These are phyloP conservation scores for Aspergillus vadensis DNA, from an alignment of 2,329 filamentous ascomycete species.

Conservation along the genomic window DNA sequence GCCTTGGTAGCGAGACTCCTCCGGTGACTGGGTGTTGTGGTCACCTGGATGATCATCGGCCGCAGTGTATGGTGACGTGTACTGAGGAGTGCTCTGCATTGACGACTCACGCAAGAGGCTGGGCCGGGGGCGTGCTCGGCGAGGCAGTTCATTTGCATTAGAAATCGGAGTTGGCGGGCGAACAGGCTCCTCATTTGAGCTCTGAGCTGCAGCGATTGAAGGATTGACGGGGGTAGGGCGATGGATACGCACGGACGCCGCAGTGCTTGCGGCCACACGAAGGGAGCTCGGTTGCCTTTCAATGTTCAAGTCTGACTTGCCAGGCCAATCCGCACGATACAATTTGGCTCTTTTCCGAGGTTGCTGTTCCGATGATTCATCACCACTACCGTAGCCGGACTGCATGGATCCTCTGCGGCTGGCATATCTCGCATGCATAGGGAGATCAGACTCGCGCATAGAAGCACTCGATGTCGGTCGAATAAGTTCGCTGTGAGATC, in stretches of 20 bases:
- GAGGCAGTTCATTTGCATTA: slow-evolving; percentile 30
- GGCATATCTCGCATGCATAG: slow-evolving; percentile 25
- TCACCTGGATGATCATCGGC: slow-evolving; percentile 46
- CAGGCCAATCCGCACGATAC: slow-evolving; percentile 71
- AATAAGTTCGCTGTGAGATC: slow-evolving; percentile 49
- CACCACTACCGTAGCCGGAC: slow-evolving; percentile 70
- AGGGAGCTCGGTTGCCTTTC: slow-evolving; percentile 76
- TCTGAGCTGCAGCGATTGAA: slow-evolving; percentile 31
- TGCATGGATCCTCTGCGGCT: slow-evolving; percentile 42
- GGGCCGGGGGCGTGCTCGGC: slow-evolving; percentile 38
- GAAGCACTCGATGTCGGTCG: slow-evolving; percentile 64
- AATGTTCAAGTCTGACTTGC: slow-evolving; percentile 66
- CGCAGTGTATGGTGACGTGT: slow-evolving; percentile 45
- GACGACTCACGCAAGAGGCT: slow-evolving; percentile 67
- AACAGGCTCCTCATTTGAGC: slow-evolving; percentile 46
- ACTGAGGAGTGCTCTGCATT: slow-evolving; percentile 45
- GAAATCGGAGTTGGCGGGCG: slow-evolving; percentile 51
- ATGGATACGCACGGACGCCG: slow-evolving; percentile 82
- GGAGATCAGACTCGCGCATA: slow-evolving; percentile 44
- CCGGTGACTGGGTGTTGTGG: slow-evolving; percentile 51
- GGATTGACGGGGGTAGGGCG: slow-evolving; percentile 64
- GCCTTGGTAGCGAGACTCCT: slow-evolving; percentile 53
- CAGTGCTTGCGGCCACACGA: slow-evolving; percentile 85
- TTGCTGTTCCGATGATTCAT: slow-evolving; percentile 63
- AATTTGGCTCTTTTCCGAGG: slow-evolving; percentile 78